These are phyloP conservation scores for Marasmius fiardii DNA, from an alignment of 1,284 basidiomycete genomes.

Conservation along the genomic window DNA sequence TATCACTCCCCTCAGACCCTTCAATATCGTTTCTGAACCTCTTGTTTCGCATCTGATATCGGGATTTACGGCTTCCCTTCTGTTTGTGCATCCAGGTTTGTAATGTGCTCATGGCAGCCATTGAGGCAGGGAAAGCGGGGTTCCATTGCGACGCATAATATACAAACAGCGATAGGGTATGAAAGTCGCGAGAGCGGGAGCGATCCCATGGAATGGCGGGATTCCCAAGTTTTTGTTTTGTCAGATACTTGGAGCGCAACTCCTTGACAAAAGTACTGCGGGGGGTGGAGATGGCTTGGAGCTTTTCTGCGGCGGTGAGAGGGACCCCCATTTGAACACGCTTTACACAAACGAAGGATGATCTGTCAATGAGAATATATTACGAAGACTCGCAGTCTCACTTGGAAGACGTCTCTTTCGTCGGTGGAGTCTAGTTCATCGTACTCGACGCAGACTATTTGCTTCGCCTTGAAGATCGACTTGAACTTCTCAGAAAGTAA, in stretches of 20 bases:
- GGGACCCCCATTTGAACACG: slow-evolving; percentile 78
- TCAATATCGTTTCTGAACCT: too few relatives aligned
- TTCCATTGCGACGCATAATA: neutral
- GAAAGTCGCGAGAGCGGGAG: slow-evolving; percentile 56
- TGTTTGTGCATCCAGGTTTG: neutral
- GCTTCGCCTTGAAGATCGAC: slow-evolving; percentile 59
- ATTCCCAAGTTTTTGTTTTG: slow-evolving; percentile 34
- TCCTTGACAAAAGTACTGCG: slow-evolving; percentile 52
- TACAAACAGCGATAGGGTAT: neutral
- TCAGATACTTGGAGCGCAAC: slow-evolving; percentile 41
- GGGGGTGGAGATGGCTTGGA: slow-evolving; percentile 57
- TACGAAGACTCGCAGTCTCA: slow-evolving; percentile 19
- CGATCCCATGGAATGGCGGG: slow-evolving; percentile 42
- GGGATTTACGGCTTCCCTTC: neutral
- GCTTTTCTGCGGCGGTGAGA: slow-evolving; percentile 70
- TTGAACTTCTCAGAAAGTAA: slow-evolving; percentile 48
- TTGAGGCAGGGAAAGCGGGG: neutral
- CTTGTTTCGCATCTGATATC: neutral
- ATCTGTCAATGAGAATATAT: neutral
- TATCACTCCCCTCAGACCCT: too few relatives aligned
- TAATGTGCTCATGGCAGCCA: neutral
- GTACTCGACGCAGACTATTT: slow-evolving; percentile 73
- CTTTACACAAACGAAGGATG: slow-evolving; percentile 26
- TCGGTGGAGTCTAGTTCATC: slow-evolving; percentile 52
- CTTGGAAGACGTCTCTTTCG: slow-evolving; percentile 75